These are phyloP conservation scores for Suillus cothurnatus DNA, from an alignment of 768 basidiomycete species.

Conservation along the genomic window DNA sequence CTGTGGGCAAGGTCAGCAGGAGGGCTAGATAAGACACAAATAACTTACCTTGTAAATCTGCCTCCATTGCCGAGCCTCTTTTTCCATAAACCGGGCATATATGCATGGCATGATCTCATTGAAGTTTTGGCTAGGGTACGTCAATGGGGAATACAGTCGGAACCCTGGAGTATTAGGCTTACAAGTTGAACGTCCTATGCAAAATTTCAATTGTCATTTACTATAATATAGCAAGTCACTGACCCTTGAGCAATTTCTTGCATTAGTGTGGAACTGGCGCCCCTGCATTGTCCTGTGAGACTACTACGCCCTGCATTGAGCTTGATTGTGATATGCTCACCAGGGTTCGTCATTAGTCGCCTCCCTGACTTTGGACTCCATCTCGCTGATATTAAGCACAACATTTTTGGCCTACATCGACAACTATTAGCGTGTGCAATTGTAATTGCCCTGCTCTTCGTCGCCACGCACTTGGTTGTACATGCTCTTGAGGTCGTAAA, in stretches of 20 bases:
- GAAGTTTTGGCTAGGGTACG: constrained; percentile 78
- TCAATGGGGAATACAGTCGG: constrained; percentile 4
- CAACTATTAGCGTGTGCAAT: constrained; percentile 10
- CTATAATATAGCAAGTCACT: constrained; percentile 28
- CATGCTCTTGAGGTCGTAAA: constrained; percentile 94
- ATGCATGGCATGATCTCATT: constrained; percentile 99
- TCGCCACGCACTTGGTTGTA: constrained; percentile 78
- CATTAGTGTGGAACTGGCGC: constrained; percentile 97
- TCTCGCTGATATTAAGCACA: constrained; percentile 94
- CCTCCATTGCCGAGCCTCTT: constrained; percentile 97
- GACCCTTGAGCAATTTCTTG: constrained; percentile 97
- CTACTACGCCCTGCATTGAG: neutral
- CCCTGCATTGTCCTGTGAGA: constrained; percentile 55
- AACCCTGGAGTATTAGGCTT: constrained; percentile 32
- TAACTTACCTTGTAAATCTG: constrained; percentile 92
- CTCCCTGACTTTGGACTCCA: constrained; percentile 95
- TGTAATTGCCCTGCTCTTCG: constrained; percentile 7
- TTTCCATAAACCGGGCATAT: constrained; percentile 95
- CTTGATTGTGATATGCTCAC: constrained; percentile 47
- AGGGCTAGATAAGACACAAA: neutral
- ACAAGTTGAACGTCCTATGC: constrained; percentile 97
- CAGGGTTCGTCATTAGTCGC: constrained; percentile 99
- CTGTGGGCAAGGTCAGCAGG: constrained; percentile 38
- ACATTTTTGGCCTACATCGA: constrained; percentile 86
- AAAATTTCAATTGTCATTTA: constrained; percentile 19